Percentiles rank a stretch among this genome's conserved stretches.
These are phyloP conservation scores for Verbascum thapsus DNA, from an alignment of 257 asterid species.

Conservation along the genomic window DNA sequence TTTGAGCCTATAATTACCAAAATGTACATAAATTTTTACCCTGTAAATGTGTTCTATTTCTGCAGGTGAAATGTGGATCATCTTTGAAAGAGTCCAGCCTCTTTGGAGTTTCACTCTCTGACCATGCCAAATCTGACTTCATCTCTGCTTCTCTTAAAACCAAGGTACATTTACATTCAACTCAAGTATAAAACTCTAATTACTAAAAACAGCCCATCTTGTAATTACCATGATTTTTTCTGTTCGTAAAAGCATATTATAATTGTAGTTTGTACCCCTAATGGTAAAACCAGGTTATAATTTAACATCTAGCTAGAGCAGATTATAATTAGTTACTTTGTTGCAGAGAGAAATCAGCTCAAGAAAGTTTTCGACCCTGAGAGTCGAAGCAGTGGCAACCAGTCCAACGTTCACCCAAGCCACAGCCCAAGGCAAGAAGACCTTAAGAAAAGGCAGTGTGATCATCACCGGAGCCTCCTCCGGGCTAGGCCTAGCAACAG, in stretches of 20 bases:
- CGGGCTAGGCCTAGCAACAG: constrained; percentile 85
- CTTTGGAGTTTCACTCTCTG: constrained; percentile 70
- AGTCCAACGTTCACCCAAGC: constrained; percentile 57
- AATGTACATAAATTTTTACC: too few species aligned
- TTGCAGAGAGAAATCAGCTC: constrained; percentile 40
- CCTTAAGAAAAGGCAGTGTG: constrained; percentile 68
- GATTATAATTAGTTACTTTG: too few species aligned
- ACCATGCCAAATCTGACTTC: constrained; percentile 53
- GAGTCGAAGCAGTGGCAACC: constrained; percentile 60
- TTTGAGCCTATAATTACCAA: background rate
- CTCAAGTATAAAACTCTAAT: too few species aligned
- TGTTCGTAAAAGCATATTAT: too few species aligned
- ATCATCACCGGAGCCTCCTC: constrained; percentile 88
- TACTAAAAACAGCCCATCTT: too few species aligned
- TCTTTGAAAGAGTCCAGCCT: constrained; percentile 61
- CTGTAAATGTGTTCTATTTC: background rate
- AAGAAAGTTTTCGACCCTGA: constrained; percentile 35
- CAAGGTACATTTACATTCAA: too few species aligned
- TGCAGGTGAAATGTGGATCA: constrained; percentile 62
- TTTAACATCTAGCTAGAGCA: too few species aligned
- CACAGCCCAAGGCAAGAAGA: constrained; percentile 64
- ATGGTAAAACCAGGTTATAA: too few species aligned
- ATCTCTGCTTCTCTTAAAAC: constrained; percentile 46
- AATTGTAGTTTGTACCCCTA: too few species aligned
- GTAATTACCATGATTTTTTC: too few species aligned